Base-by-base conservation (phyloP, 768 basidiomycete species). In the Suillus hirtellus region DNA sequence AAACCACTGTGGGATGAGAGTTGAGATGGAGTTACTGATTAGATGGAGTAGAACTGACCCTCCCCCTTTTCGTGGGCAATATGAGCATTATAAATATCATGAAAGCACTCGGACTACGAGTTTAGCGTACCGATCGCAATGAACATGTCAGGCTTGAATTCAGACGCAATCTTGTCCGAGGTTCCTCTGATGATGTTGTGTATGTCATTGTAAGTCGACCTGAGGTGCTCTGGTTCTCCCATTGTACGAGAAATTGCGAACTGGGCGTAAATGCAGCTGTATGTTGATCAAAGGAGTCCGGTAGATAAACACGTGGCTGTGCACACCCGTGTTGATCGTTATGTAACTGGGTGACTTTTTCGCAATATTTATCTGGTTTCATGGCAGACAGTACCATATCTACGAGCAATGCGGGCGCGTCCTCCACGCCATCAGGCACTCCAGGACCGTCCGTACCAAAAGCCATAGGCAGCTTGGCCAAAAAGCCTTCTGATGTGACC, bases 151-250 rank as follows among this genome's bases (percentile, higher is more conserved):
- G 94, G 94, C 69, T 90, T 89, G 78, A 96, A 99, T 52, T 88
- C 83, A 4, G 74, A 73, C 38, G 87, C 89, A 69, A 98, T 94
- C 70, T 84, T 80, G 55, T 81, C 80, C 1, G 89, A 87, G 1
- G 82, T 80, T 14, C 76, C 79, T 69, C 87, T 87, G 69, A 96
- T 95, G 65, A 94, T 82, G 67, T 92, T 92, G 82, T 97, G 95
- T 61, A 96, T 88, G 59, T 96, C 90, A 70, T 96, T 96, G 80
- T 97, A 97, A 21, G 93, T 96, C 62, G 89, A 81, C 62, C 80
- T 87, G 73, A 84, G 69, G 72, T 93, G 92, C 70, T 88, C 74
- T 46, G 85, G 80, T 71, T 79, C 78, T 50, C 24, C 64, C 75
- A 81, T 78, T 54, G 70, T 70, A 61, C 14, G 8, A 55, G 11